Evolutionary conservation across 1,284 basidiomycete species (phyloP).

Genomic region (Cutaneotrichosporon sp.): DNA sequence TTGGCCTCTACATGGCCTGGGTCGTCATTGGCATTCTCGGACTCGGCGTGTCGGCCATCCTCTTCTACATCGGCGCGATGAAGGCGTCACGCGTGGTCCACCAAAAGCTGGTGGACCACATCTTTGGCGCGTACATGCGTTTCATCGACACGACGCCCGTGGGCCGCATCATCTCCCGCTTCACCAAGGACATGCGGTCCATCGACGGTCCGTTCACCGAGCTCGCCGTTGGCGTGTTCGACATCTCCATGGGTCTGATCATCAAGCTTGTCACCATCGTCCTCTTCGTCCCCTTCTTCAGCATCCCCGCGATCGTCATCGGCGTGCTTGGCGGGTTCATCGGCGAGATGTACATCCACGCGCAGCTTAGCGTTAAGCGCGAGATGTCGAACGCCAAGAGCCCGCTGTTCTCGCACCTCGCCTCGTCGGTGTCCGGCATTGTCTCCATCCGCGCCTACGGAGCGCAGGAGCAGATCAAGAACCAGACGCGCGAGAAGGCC

Average conservation of each 20-base stretch:
- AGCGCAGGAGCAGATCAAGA: conserved; percentile 47
- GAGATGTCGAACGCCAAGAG: conserved; percentile 68
- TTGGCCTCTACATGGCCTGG: conserved; percentile 57
- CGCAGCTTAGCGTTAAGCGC: conserved; percentile 70
- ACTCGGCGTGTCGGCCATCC: conserved; percentile 45
- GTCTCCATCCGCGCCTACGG: conserved; percentile 56
- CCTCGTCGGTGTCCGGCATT: conserved; percentile 67
- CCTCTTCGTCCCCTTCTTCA: conserved; percentile 57
- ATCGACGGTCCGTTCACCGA: conserved; percentile 52
- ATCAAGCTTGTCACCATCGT: conserved; percentile 58
- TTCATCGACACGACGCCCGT: conserved; percentile 64
- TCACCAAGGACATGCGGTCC: conserved; percentile 62
- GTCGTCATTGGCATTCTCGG: conserved; percentile 38
- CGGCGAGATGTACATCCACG: conserved; percentile 62
- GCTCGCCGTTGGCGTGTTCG: conserved; percentile 41
- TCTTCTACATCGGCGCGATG: conserved; percentile 56
- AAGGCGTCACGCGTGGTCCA: conserved; percentile 64
- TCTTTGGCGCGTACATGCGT: conserved; percentile 63
- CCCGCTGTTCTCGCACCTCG: conserved; percentile 70
- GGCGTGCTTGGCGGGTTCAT: conserved; percentile 57
- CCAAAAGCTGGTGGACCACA: conserved; percentile 58
- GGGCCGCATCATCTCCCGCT: conserved; percentile 63
- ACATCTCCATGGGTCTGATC: conserved; percentile 51
- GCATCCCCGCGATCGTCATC: conserved; percentile 51
- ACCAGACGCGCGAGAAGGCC: conserved; percentile 43